phyloP scores from a whole-genome alignment of 2,329 filamentous ascomycete species.

The Aspergillus sp. region DNA sequence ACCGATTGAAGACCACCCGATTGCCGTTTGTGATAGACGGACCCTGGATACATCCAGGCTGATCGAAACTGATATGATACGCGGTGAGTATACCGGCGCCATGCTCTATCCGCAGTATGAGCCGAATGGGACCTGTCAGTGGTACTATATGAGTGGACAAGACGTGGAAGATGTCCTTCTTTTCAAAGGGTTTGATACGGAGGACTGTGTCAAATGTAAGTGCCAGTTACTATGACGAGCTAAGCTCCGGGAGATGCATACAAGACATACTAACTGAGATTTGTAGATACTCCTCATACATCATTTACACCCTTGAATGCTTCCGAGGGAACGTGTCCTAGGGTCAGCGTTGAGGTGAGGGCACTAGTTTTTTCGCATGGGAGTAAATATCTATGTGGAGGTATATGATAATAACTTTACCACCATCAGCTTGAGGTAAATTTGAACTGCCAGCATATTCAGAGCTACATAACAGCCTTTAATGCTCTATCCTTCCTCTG shows the following conservation, averaged over 20 bases:
- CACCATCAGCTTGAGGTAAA: too few relatives aligned
- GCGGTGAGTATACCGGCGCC: background rate
- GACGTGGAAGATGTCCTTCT: background rate
- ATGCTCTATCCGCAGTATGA: conserved; percentile 3
- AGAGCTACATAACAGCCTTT: too few relatives aligned
- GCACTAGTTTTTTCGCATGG: background rate
- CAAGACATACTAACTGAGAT: too few relatives aligned
- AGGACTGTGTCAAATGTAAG: background rate
- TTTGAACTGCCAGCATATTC: too few relatives aligned
- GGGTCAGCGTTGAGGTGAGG: conserved; percentile 4
- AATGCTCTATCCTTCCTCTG: too few relatives aligned
- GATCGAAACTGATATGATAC: conserved; percentile 1
- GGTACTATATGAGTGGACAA: conserved; percentile 4
- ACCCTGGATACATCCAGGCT: background rate
- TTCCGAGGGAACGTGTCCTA: background rate
- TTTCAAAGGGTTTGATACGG: background rate
- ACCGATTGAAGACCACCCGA: background rate
- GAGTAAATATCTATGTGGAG: too few relatives aligned
- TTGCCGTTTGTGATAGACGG: background rate
- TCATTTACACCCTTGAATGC: background rate
- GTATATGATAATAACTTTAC: too few relatives aligned
- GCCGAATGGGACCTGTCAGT: background rate
- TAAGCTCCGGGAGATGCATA: too few relatives aligned
- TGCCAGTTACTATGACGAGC: too few relatives aligned
- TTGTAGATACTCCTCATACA: conserved; percentile 1